Evolutionary conservation across 768 basidiomycete species (phyloP).

Genomic region (Gloeopeniophorella convolvens): DNA sequence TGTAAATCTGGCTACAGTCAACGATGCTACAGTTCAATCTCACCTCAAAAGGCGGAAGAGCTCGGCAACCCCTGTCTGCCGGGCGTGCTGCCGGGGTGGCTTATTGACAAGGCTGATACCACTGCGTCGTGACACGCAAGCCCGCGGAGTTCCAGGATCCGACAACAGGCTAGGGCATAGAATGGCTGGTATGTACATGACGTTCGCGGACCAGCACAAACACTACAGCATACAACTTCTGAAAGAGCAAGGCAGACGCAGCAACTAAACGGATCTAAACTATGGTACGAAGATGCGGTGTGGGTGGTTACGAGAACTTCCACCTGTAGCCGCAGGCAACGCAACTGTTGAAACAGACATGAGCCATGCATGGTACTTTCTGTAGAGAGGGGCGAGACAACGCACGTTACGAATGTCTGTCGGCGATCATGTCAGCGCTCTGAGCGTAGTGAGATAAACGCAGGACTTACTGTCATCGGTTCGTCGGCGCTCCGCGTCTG

Average conservation of each 20-base stretch:
- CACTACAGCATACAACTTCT: not conserved
- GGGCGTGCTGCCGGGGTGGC: too few relatives aligned
- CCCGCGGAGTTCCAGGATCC: not conserved
- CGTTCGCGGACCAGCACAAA: not conserved
- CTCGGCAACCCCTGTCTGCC: too few relatives aligned
- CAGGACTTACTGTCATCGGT: constrained; percentile 82
- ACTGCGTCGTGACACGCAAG: too few relatives aligned
- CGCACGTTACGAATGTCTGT: constrained; percentile 85
- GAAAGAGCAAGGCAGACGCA: not conserved
- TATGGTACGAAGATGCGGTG: not conserved
- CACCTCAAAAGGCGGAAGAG: too few relatives aligned
- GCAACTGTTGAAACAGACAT: constrained; percentile 37
- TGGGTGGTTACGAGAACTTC: constrained; percentile 53
- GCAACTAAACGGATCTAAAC: constrained; percentile 9
- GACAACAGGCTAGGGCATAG: not conserved
- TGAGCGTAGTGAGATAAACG: constrained; percentile 3
- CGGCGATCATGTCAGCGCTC: not conserved
- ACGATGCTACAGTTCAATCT: too few relatives aligned
- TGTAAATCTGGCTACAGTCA: too few relatives aligned
- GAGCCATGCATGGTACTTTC: constrained; percentile 6
- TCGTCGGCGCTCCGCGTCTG: constrained; percentile 98
- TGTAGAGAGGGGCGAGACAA: constrained; percentile 13
- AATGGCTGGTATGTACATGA: constrained; percentile 12
- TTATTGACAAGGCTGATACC: too few relatives aligned
- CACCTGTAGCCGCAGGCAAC: constrained; percentile 62